Evolutionary conservation across 352 stramenopile genomes (phyloP).

Genomic region (Phytophthora citricola): DNA sequence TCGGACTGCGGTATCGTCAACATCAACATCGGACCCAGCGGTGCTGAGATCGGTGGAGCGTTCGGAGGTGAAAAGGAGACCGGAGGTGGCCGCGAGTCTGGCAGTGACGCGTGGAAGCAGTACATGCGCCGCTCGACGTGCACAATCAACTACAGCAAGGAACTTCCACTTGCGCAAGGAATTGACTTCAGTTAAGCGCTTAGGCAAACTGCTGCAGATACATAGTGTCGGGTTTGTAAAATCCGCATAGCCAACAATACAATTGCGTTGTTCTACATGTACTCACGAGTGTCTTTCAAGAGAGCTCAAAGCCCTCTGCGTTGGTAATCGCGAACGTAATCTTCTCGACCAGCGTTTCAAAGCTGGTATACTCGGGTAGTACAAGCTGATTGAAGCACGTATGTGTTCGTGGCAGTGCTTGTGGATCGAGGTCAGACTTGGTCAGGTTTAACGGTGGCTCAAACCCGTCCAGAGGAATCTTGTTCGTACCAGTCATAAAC

Average conservation of each 20-base stretch:
- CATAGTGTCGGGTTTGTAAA: conserved; percentile 13
- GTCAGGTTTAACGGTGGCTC: conserved; percentile 89
- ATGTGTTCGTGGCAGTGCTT: conserved; percentile 76
- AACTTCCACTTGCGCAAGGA: conserved; percentile 91
- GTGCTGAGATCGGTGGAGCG: conserved; percentile 93
- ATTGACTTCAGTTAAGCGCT: conserved; percentile 88
- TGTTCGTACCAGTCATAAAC: conserved; percentile 87
- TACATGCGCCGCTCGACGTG: conserved; percentile 95
- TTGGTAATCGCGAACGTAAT: conserved; percentile 83
- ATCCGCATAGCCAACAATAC: conserved; percentile 12
- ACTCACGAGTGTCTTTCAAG: conserved; percentile 34
- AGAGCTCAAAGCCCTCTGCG: conserved; percentile 83
- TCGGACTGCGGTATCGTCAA: conserved; percentile 95
- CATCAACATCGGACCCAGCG: conserved; percentile 92
- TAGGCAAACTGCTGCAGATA: conserved; percentile 3
- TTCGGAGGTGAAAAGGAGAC: conserved; percentile 95
- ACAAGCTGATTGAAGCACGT: conserved; percentile 93
- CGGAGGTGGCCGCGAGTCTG: conserved; percentile 90
- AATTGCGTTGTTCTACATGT: conserved; percentile 8
- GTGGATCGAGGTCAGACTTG: conserved; percentile 73
- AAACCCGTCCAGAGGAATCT: conserved; percentile 86
- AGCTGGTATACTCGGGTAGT: conserved; percentile 78
- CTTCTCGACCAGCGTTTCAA: conserved; percentile 73
- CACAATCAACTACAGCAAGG: conserved; percentile 94
- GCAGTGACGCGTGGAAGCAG: conserved; percentile 94